Evolutionary conservation across 106 monocot species (phyloP).

Genomic region (Dioscorea alata): DNA sequence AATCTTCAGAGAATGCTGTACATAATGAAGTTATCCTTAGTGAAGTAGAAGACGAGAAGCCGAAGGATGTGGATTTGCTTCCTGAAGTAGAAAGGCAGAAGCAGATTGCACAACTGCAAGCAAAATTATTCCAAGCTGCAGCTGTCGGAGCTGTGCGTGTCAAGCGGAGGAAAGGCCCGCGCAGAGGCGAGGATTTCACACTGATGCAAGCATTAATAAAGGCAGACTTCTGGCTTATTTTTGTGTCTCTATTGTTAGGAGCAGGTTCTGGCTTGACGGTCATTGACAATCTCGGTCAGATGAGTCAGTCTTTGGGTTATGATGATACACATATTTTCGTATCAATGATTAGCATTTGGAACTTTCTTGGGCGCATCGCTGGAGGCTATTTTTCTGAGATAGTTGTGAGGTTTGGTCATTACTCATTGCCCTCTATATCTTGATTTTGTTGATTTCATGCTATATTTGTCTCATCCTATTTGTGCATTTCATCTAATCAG

Average conservation of each 20-base stretch:
- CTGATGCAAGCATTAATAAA: constrained; percentile 71
- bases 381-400: constrained; percentile 82
- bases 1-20: constrained; percentile 17
- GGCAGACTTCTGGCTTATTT: constrained; percentile 88
- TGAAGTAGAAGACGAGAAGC: constrained; percentile 87
- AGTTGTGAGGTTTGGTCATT: constrained; percentile 45
- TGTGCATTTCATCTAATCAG: constrained; percentile 10
- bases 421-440: background rate
- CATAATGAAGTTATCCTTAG: constrained; percentile 57
- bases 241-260: constrained; percentile 67
- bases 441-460: background rate
- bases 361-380: constrained; percentile 75
- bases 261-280: constrained; percentile 82
- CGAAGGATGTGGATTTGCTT: constrained; percentile 68
- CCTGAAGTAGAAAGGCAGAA: constrained; percentile 67
- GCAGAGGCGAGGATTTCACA: constrained; percentile 76
- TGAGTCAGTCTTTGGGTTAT: constrained; percentile 76
- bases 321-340: constrained; percentile 65
- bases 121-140: constrained; percentile 70
- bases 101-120: constrained; percentile 70
- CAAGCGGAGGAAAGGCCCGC: constrained; percentile 71
- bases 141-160: constrained; percentile 79
- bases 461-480: background rate
- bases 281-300: constrained; percentile 86
- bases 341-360: constrained; percentile 90